Evolutionary conservation across 129 eudicot species (phyloP), one percentile per base, ranked within the genome.

Genomic region (Centella asiatica): DNA sequence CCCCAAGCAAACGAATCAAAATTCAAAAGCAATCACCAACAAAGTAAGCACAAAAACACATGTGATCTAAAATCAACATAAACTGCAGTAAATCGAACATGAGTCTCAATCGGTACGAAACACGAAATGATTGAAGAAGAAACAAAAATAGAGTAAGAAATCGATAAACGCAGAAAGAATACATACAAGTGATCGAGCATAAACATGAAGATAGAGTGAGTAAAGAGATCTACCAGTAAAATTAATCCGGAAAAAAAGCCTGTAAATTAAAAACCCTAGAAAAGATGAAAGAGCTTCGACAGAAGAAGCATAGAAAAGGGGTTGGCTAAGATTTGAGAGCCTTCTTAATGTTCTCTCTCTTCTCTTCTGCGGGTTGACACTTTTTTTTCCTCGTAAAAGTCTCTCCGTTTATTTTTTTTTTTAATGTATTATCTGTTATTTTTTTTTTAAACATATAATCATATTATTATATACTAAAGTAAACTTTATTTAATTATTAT

Each of bases 141-240:
- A 40, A 40, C 11, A 1, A 18, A 40, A 40, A 10, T 18, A 13
- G 13, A 40, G 15, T 4, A 40, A 40, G 17, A 40, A 42, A 42
- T 42, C 47, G 47, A 42, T 42, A 4, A 39, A 17, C 13, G 47
- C 15, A 0, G 4, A 42, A 42, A 11, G 15, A 29, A 19, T 33
- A 33, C 31, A 47, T 47, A n/a, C 5, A n/a, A 46, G 20, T 17
- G 20, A n/a, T n/a, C 18, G 51, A 6, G 24, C 40, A 34, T 34
- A 34, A 34, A 52, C 15, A 9, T 4, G 1, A 22, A 3, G 23
- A 19, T 36, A 9, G 17, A 18, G 6, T 5, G 17, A n/a, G 7
- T 26, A 34, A 13, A n/a, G 45, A 20, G 63, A 57, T 57, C 63
- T 57, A 57, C 63, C 63, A 32, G 17, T 29, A 32, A 6, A 7